Evolutionary conservation across 352 stramenopile species (phyloP).

Genomic region (Elongisporangium undulatum): DNA sequence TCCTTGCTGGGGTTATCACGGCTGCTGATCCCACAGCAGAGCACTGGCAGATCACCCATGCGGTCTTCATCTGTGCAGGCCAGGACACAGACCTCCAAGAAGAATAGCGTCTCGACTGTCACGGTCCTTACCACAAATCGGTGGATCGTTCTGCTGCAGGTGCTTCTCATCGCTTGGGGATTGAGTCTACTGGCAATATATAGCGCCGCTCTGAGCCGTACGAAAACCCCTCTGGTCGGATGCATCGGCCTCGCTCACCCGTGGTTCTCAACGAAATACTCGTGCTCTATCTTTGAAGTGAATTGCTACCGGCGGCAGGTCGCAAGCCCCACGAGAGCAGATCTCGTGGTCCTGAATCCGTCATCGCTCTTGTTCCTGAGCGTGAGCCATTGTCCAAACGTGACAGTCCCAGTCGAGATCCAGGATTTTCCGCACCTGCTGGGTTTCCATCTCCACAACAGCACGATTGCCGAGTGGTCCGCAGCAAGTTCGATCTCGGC

Average conservation of each 20-base stretch:
- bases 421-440: conserved; percentile 22
- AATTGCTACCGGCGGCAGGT: conserved; percentile 9
- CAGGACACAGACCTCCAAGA: no score
- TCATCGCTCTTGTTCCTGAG: conserved; percentile 19
- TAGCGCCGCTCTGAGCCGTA: conserved; percentile 1
- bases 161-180: conserved; percentile 10
- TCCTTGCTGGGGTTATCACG: background rate
- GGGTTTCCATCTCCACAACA: conserved; percentile 36
- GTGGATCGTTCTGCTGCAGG: no score
- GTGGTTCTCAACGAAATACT: conserved; percentile 20
- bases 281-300: conserved; percentile 19
- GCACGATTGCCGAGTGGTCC: conserved; percentile 24
- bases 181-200: conserved; percentile 14
- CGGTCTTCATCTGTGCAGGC: no score
- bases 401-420: conserved; percentile 18
- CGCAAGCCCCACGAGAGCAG: background rate
- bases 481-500: conserved; percentile 14
- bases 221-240: background rate
- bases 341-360: conserved; percentile 14
- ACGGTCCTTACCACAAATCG: no score
- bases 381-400: conserved; percentile 22
- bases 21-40: no score
- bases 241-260: conserved; percentile 14
- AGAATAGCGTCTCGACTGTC: no score
- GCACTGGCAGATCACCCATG: no score